These are phyloP conservation scores for Erigeron canadensis DNA, from an alignment of 129 eudicot genomes.

Conservation along the genomic window DNA sequence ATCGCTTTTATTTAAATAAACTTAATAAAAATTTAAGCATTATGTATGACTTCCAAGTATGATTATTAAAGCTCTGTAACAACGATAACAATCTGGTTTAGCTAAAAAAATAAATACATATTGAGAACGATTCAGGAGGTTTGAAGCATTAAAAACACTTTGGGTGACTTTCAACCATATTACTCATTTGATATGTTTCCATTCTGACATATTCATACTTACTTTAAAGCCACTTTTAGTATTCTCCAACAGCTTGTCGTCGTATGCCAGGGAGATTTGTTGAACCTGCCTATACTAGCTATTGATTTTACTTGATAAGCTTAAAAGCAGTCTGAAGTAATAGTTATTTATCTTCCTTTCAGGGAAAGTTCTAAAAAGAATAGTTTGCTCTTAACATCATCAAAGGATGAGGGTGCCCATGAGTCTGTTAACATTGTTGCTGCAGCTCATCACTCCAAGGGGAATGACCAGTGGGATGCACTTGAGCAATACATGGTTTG, in stretches of 20 bases:
- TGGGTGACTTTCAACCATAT: neutral
- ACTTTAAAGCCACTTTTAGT: neutral
- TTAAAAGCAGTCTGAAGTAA: constrained; percentile 13
- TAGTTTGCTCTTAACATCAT: too few relatives aligned
- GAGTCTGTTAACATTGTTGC: constrained; percentile 49
- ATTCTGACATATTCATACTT: too few relatives aligned
- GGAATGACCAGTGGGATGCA: constrained; percentile 85
- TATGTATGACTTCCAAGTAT: too few relatives aligned
- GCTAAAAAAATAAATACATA: neutral
- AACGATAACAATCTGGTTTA: neutral
- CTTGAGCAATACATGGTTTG: constrained; percentile 85
- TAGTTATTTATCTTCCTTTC: neutral
- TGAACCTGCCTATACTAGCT: too few relatives aligned
- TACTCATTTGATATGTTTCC: too few relatives aligned
- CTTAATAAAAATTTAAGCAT: too few relatives aligned
- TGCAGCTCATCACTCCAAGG: constrained; percentile 42
- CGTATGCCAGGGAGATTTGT: neutral
- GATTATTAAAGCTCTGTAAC: neutral
- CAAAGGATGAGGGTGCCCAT: constrained; percentile 43
- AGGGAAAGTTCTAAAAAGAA: too few relatives aligned
- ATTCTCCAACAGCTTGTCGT: neutral
- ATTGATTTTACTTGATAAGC: too few relatives aligned
- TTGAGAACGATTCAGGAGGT: neutral
- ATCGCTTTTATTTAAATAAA: too few relatives aligned
- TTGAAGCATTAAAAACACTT: neutral